A percentile compares a stretch with the other conserved stretches of the same genome.
Evolutionary conservation across 179 eudicot genomes (phyloP).

Genomic region (Heliamphora pulchella): DNA sequence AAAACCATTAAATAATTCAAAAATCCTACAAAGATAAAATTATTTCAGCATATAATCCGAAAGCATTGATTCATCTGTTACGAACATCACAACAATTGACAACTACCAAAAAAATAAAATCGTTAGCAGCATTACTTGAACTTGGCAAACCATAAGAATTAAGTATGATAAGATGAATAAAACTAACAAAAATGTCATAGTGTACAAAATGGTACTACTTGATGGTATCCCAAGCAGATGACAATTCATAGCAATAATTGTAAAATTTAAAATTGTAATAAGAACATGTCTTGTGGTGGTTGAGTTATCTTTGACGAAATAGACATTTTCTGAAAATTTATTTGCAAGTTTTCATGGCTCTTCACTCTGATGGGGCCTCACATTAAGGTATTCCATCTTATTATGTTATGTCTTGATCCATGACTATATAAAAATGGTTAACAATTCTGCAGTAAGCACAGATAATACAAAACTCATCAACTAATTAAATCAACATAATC

Average conservation of each 20-base stretch:
- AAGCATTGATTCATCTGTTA: neutral
- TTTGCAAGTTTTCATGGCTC: slow-evolving; percentile 29
- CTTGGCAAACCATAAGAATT: neutral
- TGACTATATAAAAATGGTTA: slow-evolving; percentile 29
- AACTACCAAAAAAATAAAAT: too few species aligned
- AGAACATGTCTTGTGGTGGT: slow-evolving; percentile 29
- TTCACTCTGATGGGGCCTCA: slow-evolving; percentile 26
- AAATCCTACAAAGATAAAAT: neutral
- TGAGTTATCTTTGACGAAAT: slow-evolving; percentile 30
- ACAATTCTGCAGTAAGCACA: slow-evolving; percentile 34
- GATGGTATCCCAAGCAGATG: too few species aligned
- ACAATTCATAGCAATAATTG: too few species aligned
- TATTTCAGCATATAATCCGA: neutral
- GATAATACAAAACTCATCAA: neutral
- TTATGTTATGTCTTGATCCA: slow-evolving; percentile 33
- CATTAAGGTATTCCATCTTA: slow-evolving; percentile 26
- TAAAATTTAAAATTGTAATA: neutral
- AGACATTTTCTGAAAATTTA: slow-evolving; percentile 24
- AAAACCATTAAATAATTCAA: neutral
- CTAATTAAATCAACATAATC: neutral
- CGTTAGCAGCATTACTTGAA: neutral
- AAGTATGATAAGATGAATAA: neutral
- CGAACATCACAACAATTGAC: neutral
- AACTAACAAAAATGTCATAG: neutral
- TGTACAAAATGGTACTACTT: neutral